These are phyloP conservation scores for Pachyrhizus erosus DNA, from an alignment of 306 rosid species.

Conservation along the genomic window DNA sequence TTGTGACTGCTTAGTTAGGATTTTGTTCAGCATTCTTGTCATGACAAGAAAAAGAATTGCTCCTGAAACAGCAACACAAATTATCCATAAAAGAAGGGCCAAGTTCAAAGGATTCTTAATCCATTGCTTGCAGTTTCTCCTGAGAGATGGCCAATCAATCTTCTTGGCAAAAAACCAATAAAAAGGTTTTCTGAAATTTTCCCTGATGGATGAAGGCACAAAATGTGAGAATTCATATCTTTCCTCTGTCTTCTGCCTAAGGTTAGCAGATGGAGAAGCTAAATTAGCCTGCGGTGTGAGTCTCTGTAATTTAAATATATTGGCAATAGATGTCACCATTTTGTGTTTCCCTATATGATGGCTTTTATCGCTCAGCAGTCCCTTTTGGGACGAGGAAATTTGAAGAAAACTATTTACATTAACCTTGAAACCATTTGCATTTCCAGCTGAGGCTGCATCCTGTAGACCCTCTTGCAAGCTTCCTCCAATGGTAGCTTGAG, in stretches of 20 bases:
- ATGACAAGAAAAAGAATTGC: slow-evolving; percentile 69
- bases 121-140: slow-evolving; percentile 52
- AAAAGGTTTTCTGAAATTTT: slow-evolving; percentile 21
- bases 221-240: slow-evolving; percentile 33
- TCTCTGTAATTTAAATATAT: neutral
- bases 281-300: neutral
- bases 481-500: slow-evolving; percentile 34
- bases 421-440: slow-evolving; percentile 16
- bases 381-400: slow-evolving; percentile 47
- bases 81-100: slow-evolving; percentile 61
- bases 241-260: neutral
- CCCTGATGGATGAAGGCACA: slow-evolving; percentile 36
- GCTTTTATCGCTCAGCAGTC: slow-evolving; percentile 38
- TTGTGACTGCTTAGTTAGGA: slow-evolving; percentile 52
- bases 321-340: slow-evolving; percentile 6
- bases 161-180: slow-evolving; percentile 33
- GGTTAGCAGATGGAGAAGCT: neutral
- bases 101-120: slow-evolving; percentile 61
- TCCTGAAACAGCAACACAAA: slow-evolving; percentile 57
- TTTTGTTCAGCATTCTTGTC: slow-evolving; percentile 62
- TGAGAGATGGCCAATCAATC: slow-evolving; percentile 46
- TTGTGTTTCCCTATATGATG: slow-evolving; percentile 14
- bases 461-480: slow-evolving; percentile 30
- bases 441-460: slow-evolving; percentile 18
- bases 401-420: slow-evolving; percentile 38